Evolutionary conservation across 352 stramenopile genomes (phyloP), one percentile per base, ranked within the genome.

Genomic region (Pythium grandisporangium): DNA sequence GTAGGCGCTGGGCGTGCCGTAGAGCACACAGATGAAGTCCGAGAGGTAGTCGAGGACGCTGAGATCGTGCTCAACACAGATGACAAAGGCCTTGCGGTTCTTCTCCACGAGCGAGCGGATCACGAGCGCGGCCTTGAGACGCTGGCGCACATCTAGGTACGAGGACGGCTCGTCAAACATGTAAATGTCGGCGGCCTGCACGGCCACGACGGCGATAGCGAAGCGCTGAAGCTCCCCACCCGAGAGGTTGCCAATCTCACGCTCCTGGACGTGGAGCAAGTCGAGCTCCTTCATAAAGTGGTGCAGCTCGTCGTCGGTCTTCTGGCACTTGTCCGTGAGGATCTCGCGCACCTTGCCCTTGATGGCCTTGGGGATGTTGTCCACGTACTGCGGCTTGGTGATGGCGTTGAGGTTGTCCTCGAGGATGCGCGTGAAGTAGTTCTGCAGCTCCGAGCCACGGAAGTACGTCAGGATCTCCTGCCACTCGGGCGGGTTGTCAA

Each of bases 131-230:
- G 96, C 97, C 53, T 97, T 98, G 13, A 99, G 79, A 60, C 97
- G 83, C 71, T 99, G 97, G 48, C 97, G 97, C 30, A 99, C 96
- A 76, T 99, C 97, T 39, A 99, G 67, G 67, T 99, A 99, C 35
- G 91, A 98, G 17, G 92, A 98, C 5, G 97, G 97, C 69, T 99
- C 97, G 51, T 99, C 97, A 66, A 99, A 99, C 95, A 99, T 99
- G 84, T 99, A 99, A 22, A 99, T 97, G 73, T 99, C 96, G 20
- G 84, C 84, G 26, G 94, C 75, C 53, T 98, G 90, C 25, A 99
- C 84, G 3, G 91, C 88, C 33, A 98, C 93, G 20, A 97, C 87
- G 16, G 82, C 90, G 61, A 99, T 99, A 2, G 97, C 96, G 64
- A 99, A 99, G 42, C 97, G 91, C 74, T 99, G 97, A 32, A 99